Conservation (phyloP, 805 yeast genomes). For the Spathaspora hagerdaliae region DNA sequence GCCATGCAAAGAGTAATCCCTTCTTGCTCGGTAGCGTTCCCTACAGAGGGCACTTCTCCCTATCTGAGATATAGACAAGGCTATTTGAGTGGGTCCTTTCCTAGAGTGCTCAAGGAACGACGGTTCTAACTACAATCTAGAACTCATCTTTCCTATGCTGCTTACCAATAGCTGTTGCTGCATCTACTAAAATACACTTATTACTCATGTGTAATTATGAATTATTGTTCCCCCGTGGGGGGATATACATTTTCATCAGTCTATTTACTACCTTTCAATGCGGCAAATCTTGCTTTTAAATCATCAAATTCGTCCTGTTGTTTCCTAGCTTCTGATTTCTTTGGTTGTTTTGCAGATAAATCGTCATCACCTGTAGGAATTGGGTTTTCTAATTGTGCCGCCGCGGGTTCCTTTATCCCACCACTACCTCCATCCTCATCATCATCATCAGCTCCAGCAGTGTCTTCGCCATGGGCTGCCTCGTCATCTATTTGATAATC, state of each 20-base stretch:
- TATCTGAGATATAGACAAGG: too few relatives aligned
- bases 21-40: too few relatives aligned
- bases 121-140: too few relatives aligned
- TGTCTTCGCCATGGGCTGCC: conserved; percentile 17
- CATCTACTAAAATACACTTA: too few relatives aligned
- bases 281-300: conserved; percentile 71
- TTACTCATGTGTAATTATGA: too few relatives aligned
- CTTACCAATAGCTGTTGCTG: too few relatives aligned
- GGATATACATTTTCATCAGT: neutral
- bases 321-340: conserved; percentile 26
- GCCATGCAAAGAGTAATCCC: too few relatives aligned
- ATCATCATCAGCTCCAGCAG: conserved; percentile 26
- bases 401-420: conserved; percentile 8
- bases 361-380: conserved; percentile 15
- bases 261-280: conserved; percentile 41
- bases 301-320: conserved; percentile 56
- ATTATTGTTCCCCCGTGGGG: too few relatives aligned
- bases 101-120: too few relatives aligned
- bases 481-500: conserved; percentile 18
- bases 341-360: conserved; percentile 1
- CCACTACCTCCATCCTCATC: conserved; percentile 9
- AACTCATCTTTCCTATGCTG: too few relatives aligned
- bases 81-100: too few relatives aligned
- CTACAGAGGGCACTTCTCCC: too few relatives aligned
- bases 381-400: conserved; percentile 23